Base-by-base conservation (phyloP, 495 filamentous ascomycete genomes). In the Alectoria sarmentosa region DNA sequence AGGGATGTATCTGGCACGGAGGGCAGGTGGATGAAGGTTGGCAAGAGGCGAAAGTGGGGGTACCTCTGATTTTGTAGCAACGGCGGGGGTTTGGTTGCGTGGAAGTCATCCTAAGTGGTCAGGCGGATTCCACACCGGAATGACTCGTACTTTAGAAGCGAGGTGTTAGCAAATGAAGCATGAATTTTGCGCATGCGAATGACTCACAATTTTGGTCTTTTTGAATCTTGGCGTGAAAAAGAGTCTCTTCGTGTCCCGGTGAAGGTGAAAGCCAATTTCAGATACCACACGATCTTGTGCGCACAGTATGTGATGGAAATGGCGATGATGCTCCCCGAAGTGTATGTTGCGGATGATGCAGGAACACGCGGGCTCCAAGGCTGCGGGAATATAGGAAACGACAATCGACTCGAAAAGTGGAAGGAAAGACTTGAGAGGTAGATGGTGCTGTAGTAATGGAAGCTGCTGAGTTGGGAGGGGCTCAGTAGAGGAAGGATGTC, bases 41-140 rank as follows among this genome's bases (percentile, higher is more conserved):
- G 55, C 26, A 66, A 44, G 62, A 62, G 42, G 65, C 42, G 23
- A 58, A 61, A 17, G 55, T 61, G 63, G 65, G 67, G 60, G 23
- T 26, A 44, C 54, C 63, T 54, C 61, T 65, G 60, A 23, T 68
- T 72, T 71, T 67, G 66, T 70, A 68, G 58, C 65, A 66, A 42
- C 70, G 70, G 36, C 70, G 62, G 34, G 68, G 67, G 54, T 72
- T 72, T 52, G 58, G 63, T 44, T 60, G 70, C 56, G 61, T 30
- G 55, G 70, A 62, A 56, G 66, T 70, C 68, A 72, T 72, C 63
- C 60, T 67, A 32, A 70, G 41, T 68, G 69, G 69, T 68, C 63
- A 70, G 69, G 66, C 61, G 66, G 65, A 34, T 69, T 15, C 19
- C 32, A 54, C 55, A 36, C 48, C 36, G 30, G 54, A 60, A 64